A percentile compares a stretch with the other conserved stretches of the same genome.
phyloP scores from a whole-genome alignment of 495 filamentous ascomycete species.

The Penicillium goetzii region DNA sequence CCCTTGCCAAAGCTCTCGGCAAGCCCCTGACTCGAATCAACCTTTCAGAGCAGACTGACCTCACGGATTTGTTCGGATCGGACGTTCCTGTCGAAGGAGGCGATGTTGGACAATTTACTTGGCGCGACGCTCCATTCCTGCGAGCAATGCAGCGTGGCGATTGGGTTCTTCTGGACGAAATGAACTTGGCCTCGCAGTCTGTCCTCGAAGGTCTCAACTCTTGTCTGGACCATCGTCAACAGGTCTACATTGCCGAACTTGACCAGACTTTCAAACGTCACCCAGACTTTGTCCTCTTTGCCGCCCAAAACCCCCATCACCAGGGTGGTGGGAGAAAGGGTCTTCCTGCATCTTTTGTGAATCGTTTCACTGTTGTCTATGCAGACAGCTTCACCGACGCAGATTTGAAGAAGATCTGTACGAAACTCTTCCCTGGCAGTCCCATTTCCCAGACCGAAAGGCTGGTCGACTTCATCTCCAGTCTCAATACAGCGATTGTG shows the following conservation, averaged over 20 bases:
- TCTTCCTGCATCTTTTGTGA: slow-evolving; percentile 92
- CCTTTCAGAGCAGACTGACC: slow-evolving; percentile 94
- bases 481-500: slow-evolving; percentile 70
- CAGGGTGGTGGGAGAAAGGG: slow-evolving; percentile 97
- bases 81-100: slow-evolving; percentile 93
- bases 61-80: slow-evolving; percentile 96
- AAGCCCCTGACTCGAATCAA: slow-evolving; percentile 90
- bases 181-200: slow-evolving; percentile 97
- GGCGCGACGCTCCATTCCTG: slow-evolving; percentile 94
- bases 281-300: slow-evolving; percentile 88
- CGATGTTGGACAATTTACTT: slow-evolving; percentile 83
- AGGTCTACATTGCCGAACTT: slow-evolving; percentile 92
- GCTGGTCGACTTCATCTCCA: slow-evolving; percentile 79
- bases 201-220: slow-evolving; percentile 97
- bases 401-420: slow-evolving; percentile 82
- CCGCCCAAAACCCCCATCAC: slow-evolving; percentile 96
- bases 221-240: slow-evolving; percentile 94
- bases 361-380: slow-evolving; percentile 97
- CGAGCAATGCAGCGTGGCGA: slow-evolving; percentile 93
- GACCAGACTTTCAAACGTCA: slow-evolving; percentile 91
- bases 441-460: slow-evolving; percentile 56
- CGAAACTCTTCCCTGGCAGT: slow-evolving; percentile 69
- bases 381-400: slow-evolving; percentile 81
- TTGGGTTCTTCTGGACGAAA: slow-evolving; percentile 97
- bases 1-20: slow-evolving; percentile 76